Percentiles rank a stretch among this genome's conserved stretches.
phyloP scores from a whole-genome alignment of 805 yeast genomes.

The Zygoascus tannicola region DNA sequence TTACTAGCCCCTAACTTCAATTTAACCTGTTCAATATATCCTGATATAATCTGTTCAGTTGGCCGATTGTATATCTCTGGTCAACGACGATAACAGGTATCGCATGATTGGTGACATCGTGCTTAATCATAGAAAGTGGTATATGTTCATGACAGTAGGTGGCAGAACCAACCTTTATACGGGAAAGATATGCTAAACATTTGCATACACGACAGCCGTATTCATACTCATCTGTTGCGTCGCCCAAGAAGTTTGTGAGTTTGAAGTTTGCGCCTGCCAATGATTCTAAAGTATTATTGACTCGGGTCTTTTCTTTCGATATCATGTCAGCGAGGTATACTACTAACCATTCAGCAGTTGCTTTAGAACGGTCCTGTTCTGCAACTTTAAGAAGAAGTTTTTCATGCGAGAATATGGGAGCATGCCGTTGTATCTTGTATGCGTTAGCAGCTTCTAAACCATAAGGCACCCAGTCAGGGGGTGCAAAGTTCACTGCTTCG shows the following conservation, averaged over 20 bases:
- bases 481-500: slow-evolving; percentile 35
- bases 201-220: slow-evolving; percentile 19
- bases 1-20: too few species aligned
- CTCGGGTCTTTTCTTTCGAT: slow-evolving; percentile 8
- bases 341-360: slow-evolving; percentile 18
- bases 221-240: slow-evolving; percentile 15
- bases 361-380: slow-evolving; percentile 9
- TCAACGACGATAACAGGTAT: slow-evolving; percentile 6
- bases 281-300: background rate
- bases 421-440: slow-evolving; percentile 22
- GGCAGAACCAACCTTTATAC: slow-evolving; percentile 9
- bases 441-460: slow-evolving; percentile 24
- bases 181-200: slow-evolving; percentile 17
- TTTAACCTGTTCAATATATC: slow-evolving; percentile 1
- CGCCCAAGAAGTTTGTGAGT: slow-evolving; percentile 25
- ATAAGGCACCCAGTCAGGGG: slow-evolving; percentile 31
- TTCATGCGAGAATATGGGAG: slow-evolving; percentile 31
- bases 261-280: slow-evolving; percentile 38
- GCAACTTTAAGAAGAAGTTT: slow-evolving; percentile 22
- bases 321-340: slow-evolving; percentile 12
- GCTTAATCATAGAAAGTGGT: slow-evolving; percentile 2
- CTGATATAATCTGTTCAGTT: slow-evolving; percentile 1
- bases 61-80: slow-evolving; percentile 5
- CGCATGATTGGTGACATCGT: too few species aligned
- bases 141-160: slow-evolving; percentile 11